Evolutionary conservation across 768 basidiomycete species (phyloP).

Genomic region (Termitomyces sp.): DNA sequence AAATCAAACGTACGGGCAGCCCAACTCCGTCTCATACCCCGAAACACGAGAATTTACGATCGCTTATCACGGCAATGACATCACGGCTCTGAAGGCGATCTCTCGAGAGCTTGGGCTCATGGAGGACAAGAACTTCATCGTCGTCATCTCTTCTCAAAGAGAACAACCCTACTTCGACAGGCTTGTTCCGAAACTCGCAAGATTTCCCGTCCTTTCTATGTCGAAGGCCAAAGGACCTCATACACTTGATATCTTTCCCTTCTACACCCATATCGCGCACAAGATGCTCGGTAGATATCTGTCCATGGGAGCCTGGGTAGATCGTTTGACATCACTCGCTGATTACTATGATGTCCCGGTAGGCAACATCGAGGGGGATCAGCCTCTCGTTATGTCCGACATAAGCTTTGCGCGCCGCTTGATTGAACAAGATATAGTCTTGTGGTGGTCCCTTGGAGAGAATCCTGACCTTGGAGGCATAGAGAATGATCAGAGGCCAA

Average conservation of each 20-base stretch:
- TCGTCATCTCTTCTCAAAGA: slow-evolving; percentile 84
- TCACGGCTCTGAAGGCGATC: slow-evolving; percentile 77
- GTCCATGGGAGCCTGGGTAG: slow-evolving; percentile 70
- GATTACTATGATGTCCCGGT: slow-evolving; percentile 91
- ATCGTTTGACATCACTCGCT: slow-evolving; percentile 71
- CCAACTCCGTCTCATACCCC: slow-evolving; percentile 59
- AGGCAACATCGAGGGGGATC: slow-evolving; percentile 89
- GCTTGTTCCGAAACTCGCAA: slow-evolving; percentile 60
- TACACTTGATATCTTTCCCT: slow-evolving; percentile 77
- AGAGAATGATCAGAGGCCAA: slow-evolving; percentile 76
- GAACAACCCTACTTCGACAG: slow-evolving; percentile 80
- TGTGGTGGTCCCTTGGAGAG: slow-evolving; percentile 95
- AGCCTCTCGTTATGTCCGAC: slow-evolving; percentile 83
- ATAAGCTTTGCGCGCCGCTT: slow-evolving; percentile 87
- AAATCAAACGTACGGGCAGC: slow-evolving; percentile 30
- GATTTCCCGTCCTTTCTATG: slow-evolving; percentile 88
- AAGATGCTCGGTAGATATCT: slow-evolving; percentile 87
- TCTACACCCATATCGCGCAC: slow-evolving; percentile 77
- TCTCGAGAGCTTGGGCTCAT: slow-evolving; percentile 79
- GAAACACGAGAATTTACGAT: slow-evolving; percentile 53
- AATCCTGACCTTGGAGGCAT: slow-evolving; percentile 91
- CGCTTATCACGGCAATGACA: slow-evolving; percentile 74
- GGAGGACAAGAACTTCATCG: slow-evolving; percentile 65
- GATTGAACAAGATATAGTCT: slow-evolving; percentile 79
- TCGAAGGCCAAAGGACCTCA: slow-evolving; percentile 72